phyloP scores from a whole-genome alignment of 768 basidiomycete genomes.

The Tylopilus vinaceipallidus region DNA sequence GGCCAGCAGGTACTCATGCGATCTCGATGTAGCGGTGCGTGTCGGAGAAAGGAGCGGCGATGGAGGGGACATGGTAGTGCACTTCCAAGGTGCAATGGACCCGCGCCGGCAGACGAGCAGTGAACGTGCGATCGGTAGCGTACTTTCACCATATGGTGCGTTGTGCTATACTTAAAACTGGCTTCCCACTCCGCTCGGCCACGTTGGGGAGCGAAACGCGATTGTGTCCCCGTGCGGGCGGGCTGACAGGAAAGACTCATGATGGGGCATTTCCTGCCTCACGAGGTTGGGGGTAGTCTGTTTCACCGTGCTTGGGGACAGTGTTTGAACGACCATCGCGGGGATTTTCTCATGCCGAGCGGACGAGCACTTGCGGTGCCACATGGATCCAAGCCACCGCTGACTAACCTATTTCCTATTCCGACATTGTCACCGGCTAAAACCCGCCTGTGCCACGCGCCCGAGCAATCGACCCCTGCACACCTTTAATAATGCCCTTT shows the following conservation, averaged over 20 bases:
- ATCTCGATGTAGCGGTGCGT: constrained; percentile 56
- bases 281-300: neutral
- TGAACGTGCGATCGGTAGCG: constrained; percentile 23
- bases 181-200: constrained; percentile 33
- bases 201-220: neutral
- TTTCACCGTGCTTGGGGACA: neutral
- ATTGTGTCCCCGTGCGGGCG: neutral
- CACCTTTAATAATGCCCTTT: constrained; percentile 41
- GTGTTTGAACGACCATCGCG: neutral
- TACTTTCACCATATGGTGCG: constrained; percentile 28
- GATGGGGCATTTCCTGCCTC: neutral
- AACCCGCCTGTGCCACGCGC: constrained; percentile 43
- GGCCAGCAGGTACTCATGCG: constrained; percentile 53
- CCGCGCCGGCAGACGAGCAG: constrained; percentile 1
- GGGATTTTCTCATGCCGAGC: constrained; percentile 2
- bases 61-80: constrained; percentile 47
- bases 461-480: constrained; percentile 41
- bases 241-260: neutral
- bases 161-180: constrained; percentile 32
- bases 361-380: neutral
- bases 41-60: constrained; percentile 39
- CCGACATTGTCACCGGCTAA: constrained; percentile 12
- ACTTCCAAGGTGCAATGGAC: constrained; percentile 15
- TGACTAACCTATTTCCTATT: constrained; percentile 15
- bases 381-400: constrained; percentile 3